Percentiles rank a stretch among this genome's conserved stretches.
Conservation (phyloP, 257 asterid species). For the Misopates orontium region DNA sequence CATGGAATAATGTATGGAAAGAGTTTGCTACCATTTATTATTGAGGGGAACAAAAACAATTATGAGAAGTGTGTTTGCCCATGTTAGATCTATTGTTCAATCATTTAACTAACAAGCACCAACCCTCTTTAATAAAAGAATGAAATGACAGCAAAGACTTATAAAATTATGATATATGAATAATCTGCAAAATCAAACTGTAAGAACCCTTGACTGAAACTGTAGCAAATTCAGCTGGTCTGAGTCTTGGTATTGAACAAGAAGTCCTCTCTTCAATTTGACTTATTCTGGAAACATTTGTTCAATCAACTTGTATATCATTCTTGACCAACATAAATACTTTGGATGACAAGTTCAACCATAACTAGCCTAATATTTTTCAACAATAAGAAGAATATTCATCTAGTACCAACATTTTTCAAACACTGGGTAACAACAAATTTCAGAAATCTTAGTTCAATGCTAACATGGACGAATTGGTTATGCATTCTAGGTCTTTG, state of each 20-base stretch:
- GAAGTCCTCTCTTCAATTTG: background rate
- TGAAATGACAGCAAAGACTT: slow-evolving; percentile 19
- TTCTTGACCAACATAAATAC: slow-evolving; percentile 3
- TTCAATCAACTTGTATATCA: background rate
- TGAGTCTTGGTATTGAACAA: background rate
- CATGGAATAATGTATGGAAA: slow-evolving; percentile 9
- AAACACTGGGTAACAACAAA: background rate
- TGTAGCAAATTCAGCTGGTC: background rate
- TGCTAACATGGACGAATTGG: too few species aligned
- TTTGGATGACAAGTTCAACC: background rate
- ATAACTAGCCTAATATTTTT: background rate
- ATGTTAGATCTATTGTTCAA: slow-evolving; percentile 29
- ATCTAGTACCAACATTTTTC: background rate
- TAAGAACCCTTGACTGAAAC: background rate
- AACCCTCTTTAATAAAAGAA: background rate
- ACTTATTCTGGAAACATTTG: background rate
- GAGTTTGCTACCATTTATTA: background rate
- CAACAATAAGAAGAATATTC: background rate
- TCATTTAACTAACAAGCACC: slow-evolving; percentile 10
- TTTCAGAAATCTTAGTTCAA: too few species aligned
- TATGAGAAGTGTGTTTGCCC: slow-evolving; percentile 25
- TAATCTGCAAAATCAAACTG: background rate
- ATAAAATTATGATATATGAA: background rate
- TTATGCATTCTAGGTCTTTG: too few species aligned
- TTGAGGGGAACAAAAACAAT: slow-evolving; percentile 24